Evolutionary conservation across 1,139 yeast genomes (phyloP).

Genomic region (Taphrina flavorubra): DNA sequence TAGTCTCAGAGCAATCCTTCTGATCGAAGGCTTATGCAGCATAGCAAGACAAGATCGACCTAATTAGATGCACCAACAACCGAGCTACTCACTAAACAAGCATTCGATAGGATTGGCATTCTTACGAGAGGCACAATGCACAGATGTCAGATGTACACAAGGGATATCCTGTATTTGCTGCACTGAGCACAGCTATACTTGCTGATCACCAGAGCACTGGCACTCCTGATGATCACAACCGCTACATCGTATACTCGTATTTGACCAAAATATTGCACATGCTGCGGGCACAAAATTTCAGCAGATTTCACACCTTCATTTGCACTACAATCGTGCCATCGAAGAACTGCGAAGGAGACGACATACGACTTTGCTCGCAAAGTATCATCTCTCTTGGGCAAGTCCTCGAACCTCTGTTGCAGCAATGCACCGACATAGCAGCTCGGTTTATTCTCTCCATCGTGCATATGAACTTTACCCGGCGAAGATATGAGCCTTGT

Average conservation of each 20-base stretch:
- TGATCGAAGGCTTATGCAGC: background rate
- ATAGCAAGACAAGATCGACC: background rate
- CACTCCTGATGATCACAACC: background rate
- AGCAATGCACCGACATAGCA: conserved; percentile 37
- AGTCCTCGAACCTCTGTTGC: conserved; percentile 32
- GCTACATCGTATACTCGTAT: background rate
- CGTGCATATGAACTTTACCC: conserved; percentile 20
- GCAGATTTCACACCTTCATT: background rate
- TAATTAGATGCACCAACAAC: background rate
- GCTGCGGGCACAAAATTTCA: background rate
- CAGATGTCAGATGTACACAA: too few relatives aligned
- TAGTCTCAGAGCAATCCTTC: background rate
- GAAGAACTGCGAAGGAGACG: conserved; percentile 35
- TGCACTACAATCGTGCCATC: conserved; percentile 26
- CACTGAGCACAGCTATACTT: background rate
- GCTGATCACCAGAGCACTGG: background rate
- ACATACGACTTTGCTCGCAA: conserved; percentile 18
- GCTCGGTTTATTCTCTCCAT: conserved; percentile 30
- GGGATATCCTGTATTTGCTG: background rate
- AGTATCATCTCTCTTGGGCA: conserved; percentile 29
- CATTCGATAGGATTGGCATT: too few relatives aligned
- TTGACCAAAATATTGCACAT: background rate
- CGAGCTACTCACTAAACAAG: too few relatives aligned
- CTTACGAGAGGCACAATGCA: too few relatives aligned
- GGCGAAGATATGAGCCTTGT: conserved; percentile 38